Evolutionary conservation across 129 eudicot genomes (phyloP).

Genomic region (Cynara cardunculus): DNA sequence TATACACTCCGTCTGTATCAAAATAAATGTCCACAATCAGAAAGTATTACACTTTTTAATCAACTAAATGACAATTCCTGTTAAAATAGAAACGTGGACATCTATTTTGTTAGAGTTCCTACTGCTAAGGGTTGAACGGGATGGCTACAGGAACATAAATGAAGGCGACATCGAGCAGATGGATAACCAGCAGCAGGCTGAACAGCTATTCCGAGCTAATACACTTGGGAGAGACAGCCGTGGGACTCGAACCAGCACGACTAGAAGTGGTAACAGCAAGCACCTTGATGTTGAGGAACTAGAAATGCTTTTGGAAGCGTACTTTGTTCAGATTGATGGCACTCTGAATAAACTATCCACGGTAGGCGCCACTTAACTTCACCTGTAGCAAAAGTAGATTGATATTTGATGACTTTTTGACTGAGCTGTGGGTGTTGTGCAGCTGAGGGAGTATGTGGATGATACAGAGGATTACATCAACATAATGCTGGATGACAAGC

Average conservation of each 20-base stretch:
- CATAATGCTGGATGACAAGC: constrained; percentile 74
- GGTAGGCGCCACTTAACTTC: constrained; percentile 21
- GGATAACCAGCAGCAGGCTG: constrained; percentile 9
- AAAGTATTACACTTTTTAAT: too few relatives aligned
- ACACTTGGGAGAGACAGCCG: constrained; percentile 32
- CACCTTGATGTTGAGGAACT: constrained; percentile 52
- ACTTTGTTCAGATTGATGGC: constrained; percentile 63
- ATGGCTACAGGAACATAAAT: background rate
- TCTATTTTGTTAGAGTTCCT: too few relatives aligned
- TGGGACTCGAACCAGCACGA: constrained; percentile 36
- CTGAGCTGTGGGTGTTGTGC: background rate
- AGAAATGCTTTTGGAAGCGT: constrained; percentile 65
- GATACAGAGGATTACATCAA: constrained; percentile 68
- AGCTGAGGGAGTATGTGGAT: constrained; percentile 68
- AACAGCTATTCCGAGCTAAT: constrained; percentile 16
- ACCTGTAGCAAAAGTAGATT: too few relatives aligned
- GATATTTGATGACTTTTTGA: too few relatives aligned
- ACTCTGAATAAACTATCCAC: constrained; percentile 45
- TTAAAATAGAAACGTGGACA: too few relatives aligned
- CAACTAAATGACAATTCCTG: too few relatives aligned
- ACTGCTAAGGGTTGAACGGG: too few relatives aligned
- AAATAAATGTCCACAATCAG: too few relatives aligned
- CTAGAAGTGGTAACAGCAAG: constrained; percentile 30
- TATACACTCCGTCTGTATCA: too few relatives aligned
- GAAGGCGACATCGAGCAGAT: constrained; percentile 16